Conservation (phyloP, 176 grass and related monocot genomes). For the Tillandsia leiboldiana region DNA sequence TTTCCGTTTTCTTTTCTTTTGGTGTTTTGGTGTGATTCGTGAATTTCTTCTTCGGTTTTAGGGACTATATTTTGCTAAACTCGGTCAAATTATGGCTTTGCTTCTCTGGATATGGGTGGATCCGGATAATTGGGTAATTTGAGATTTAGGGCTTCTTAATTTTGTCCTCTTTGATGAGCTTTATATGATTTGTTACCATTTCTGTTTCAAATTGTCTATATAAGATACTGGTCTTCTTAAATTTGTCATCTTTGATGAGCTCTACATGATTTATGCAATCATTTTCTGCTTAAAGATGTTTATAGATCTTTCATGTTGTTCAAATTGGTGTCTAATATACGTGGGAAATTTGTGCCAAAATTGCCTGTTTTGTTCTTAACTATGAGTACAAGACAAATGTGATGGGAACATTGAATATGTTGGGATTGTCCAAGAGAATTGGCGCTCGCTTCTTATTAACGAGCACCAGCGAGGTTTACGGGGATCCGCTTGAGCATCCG, state of each 20-base stretch:
- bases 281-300: too few relatives aligned
- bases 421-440: slow-evolving; percentile 84
- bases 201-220: neutral
- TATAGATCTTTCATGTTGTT: neutral
- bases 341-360: neutral
- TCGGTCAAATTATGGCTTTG: neutral
- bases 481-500: slow-evolving; percentile 91
- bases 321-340: neutral
- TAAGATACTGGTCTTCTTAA: neutral
- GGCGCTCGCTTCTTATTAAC: slow-evolving; percentile 90
- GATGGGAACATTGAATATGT: slow-evolving; percentile 94
- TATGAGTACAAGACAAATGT: slow-evolving; percentile 84
- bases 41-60: neutral
- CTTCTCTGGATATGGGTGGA: neutral
- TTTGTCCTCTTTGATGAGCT: neutral
- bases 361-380: slow-evolving; percentile 18
- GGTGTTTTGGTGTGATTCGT: neutral
- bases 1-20: neutral
- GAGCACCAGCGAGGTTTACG: slow-evolving; percentile 90
- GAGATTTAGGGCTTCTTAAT: neutral
- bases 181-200: neutral
- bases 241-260: neutral
- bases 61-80: neutral
- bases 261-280: neutral
- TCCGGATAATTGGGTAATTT: neutral